Evolutionary conservation across 495 filamentous ascomycete species (phyloP).

Genomic region (Tuber aestivum): DNA sequence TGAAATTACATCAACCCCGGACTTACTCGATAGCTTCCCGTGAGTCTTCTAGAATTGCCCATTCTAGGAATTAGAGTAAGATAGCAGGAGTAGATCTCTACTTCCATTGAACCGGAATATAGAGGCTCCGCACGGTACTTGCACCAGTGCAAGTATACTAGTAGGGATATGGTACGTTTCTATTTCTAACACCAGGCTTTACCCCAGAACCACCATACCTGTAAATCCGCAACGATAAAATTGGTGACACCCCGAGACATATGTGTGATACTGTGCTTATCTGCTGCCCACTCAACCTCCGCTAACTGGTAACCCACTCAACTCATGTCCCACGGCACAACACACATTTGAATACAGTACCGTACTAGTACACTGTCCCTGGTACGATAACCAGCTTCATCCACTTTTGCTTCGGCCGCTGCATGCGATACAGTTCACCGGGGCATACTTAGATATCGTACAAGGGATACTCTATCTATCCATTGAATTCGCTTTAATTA

Average conservation of each 20-base stretch:
- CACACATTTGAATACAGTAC: neutral
- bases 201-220: neutral
- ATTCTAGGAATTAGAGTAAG: neutral
- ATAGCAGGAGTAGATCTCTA: neutral
- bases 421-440: neutral
- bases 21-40: neutral
- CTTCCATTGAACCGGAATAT: neutral
- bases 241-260: neutral
- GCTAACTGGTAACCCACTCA: neutral
- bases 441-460: neutral
- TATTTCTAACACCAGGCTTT: neutral
- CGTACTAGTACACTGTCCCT: neutral
- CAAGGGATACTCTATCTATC: neutral
- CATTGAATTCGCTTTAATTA: neutral
- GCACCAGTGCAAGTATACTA: too few species aligned
- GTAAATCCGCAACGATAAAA: neutral
- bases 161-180: neutral
- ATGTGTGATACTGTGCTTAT: neutral
- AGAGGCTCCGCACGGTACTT: neutral
- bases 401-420: neutral
- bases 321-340: neutral
- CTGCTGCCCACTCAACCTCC: neutral
- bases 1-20: neutral
- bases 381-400: neutral
- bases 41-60: neutral